Base-by-base conservation (phyloP, 2,329 filamentous ascomycete species). In the Neurospora sp. region DNA sequence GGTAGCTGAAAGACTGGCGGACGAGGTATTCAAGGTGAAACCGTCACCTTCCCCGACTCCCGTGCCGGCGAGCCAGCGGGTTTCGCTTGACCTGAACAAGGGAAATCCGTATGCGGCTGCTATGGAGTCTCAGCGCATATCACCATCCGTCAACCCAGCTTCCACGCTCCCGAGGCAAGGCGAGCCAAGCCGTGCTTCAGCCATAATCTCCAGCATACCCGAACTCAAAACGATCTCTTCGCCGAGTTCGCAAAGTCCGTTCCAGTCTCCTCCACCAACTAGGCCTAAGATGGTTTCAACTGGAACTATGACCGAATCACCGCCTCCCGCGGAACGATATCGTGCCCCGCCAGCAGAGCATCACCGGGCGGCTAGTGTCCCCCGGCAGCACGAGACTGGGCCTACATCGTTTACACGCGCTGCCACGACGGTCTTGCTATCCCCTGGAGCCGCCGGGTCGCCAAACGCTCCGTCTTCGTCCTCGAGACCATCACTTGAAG, bases 301-400 rank as follows among this genome's bases (percentile, higher is more conserved):
- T 73, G 93, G 93, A 13, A 96, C 93, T 0, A 95, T 96, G 89
- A 97, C 93, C 3, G 85, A 83, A 11, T 86, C 89, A 1, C 82
- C 84, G 11, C 82, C 82, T 4, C 79, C 82, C 15, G 77, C 83
- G 38, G 38, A 38, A 38, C 38, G 38, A 6, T 80, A 82, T 70
- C 80, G 81, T 23, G 84, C 84, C 71, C 81, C 81, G 7, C 72
- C 79, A n/a, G 72, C 77, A 39, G 80, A 82, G 38, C 78, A 80
- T 67, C 76, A 78, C 58, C 79, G 81, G 4, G 79, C 81, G 9
- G 77, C 81, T 3, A 83, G 82, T 72, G 68, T 83, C 4, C 80
- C 81, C 2, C 76, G 79, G 69, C 76, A 78, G 52, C 76, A 77
- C 66, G 78, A 79, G 6, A 69, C 73, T 19, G 72, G 73, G 9